Conservation (phyloP, 306 rosid species). For the Trifolium subterraneum region DNA sequence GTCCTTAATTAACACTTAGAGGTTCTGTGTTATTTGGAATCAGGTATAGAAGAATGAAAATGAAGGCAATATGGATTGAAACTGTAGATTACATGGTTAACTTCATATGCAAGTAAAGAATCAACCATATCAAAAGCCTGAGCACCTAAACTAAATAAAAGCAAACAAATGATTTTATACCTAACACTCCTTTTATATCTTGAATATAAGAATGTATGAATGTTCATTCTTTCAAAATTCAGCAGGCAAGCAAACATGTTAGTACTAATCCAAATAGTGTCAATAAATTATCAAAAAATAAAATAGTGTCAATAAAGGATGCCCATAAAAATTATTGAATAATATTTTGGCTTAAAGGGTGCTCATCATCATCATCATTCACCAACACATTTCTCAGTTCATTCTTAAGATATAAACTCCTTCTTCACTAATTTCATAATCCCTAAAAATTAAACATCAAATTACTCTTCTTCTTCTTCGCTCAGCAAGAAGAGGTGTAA, state of each 20-base stretch:
- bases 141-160: background rate
- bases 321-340: background rate
- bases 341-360: background rate
- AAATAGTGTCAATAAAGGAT: background rate
- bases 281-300: no score
- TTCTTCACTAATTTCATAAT: background rate
- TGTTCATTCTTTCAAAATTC: background rate
- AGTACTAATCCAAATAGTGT: no score
- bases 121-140: background rate
- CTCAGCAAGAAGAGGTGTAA: no score
- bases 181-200: background rate
- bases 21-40: no score
- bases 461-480: no score
- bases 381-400: no score
- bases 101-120: background rate
- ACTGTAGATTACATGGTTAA: no score
- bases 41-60: no score
- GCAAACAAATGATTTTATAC: background rate
- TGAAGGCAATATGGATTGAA: background rate
- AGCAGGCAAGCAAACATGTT: no score
- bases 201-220: background rate
- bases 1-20: no score
- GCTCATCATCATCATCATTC: background rate
- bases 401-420: no score
- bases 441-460: no score